These are phyloP conservation scores for Trichoderma arundinaceum DNA, from an alignment of 2,329 filamentous ascomycete genomes.

Conservation along the genomic window DNA sequence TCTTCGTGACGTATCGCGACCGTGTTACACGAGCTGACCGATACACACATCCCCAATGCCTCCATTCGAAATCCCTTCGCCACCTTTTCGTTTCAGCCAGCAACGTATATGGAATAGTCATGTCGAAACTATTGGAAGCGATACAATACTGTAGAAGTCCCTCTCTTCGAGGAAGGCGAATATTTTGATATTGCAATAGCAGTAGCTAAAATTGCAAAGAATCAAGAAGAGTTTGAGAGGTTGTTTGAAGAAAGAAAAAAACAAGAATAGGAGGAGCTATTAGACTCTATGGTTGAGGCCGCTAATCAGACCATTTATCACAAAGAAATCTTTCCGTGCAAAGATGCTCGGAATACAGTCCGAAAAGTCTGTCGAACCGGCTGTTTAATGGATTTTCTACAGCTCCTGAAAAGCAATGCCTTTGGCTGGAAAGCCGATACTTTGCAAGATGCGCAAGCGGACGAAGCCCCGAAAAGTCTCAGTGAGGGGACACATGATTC, in stretches of 20 bases:
- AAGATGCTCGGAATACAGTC: background rate
- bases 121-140: background rate
- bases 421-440: background rate
- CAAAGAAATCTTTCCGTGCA: background rate
- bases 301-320: background rate
- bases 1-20: too few species aligned
- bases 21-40: too few species aligned
- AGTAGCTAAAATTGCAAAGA: background rate
- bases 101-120: background rate
- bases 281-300: background rate
- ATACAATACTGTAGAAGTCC: conserved; percentile 1
- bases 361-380: background rate
- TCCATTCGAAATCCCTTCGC: background rate
- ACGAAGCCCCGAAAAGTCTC: background rate
- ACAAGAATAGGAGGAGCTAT: background rate
- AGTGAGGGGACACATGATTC: too few species aligned
- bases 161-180: background rate
- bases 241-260: background rate
- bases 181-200: background rate
- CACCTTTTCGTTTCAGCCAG: background rate
- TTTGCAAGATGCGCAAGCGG: background rate
- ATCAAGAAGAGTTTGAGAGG: background rate
- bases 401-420: background rate
- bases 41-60: background rate
- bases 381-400: background rate